Percentiles rank a stretch among this genome's conserved stretches.
These are phyloP conservation scores for Thielaviopsis populi DNA, from an alignment of 2,329 filamentous ascomycete species.

Conservation along the genomic window DNA sequence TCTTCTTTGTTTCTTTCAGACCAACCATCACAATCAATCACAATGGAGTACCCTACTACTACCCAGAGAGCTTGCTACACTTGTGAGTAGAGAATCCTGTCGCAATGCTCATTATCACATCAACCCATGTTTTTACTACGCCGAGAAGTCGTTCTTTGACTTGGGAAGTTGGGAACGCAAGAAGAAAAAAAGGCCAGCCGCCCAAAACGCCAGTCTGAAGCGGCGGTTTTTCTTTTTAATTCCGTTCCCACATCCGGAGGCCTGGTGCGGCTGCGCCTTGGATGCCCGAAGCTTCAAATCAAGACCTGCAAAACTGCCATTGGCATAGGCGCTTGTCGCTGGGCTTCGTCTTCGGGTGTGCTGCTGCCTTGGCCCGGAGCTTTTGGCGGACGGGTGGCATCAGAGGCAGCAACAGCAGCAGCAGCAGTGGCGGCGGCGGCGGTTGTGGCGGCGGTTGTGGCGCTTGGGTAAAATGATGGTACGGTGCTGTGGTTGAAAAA, in stretches of 20 bases:
- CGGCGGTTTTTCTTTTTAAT: neutral
- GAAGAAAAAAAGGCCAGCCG: too few relatives aligned
- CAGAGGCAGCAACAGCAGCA: too few relatives aligned
- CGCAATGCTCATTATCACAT: slow-evolving; percentile 7
- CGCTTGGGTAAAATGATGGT: neutral
- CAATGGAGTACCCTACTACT: slow-evolving; percentile 30
- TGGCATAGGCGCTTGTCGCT: neutral
- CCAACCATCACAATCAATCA: slow-evolving; percentile 15
- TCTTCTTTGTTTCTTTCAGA: slow-evolving; percentile 7
- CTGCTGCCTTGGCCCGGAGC: too few relatives aligned
- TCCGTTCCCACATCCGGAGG: neutral
- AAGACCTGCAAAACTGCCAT: neutral
- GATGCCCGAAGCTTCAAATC: neutral
- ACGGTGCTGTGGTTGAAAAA: neutral
- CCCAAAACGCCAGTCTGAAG: neutral
- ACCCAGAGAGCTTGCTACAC: slow-evolving; percentile 36
- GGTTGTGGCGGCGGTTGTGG: neutral
- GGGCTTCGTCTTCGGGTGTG: neutral
- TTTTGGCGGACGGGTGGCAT: too few relatives aligned
- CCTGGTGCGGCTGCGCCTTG: neutral
- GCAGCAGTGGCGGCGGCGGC: too few relatives aligned
- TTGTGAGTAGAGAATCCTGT: slow-evolving; percentile 27
- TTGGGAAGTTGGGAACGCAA: neutral
- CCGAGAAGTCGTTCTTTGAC: neutral
- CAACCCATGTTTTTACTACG: neutral